phyloP scores from a whole-genome alignment of 331 rosid genomes.

The Spiraea crenata region DNA sequence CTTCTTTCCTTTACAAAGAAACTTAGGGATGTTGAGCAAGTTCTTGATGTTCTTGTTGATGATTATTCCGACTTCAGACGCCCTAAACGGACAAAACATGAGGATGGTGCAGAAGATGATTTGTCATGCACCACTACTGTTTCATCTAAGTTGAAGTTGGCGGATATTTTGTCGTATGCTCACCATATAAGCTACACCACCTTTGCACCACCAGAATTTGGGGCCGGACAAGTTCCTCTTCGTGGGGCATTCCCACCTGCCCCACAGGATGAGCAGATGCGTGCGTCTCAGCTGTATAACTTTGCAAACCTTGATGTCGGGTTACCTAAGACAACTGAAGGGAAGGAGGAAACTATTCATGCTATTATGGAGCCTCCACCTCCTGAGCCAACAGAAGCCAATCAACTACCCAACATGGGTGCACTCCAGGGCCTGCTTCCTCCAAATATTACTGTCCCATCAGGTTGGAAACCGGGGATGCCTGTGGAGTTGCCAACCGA shows the following conservation, averaged over 20 bases:
- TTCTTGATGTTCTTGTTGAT: conserved; percentile 80
- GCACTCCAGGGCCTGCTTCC: conserved; percentile 69
- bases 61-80: conserved; percentile 72
- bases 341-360: conserved; percentile 59
- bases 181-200: conserved; percentile 88
- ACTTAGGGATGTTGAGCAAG: conserved; percentile 78
- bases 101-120: conserved; percentile 30
- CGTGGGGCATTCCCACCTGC: conserved; percentile 90
- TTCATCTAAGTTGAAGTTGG: conserved; percentile 55
- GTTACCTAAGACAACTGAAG: conserved; percentile 62
- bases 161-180: conserved; percentile 76
- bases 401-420: conserved; percentile 50
- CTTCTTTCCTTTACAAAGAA: conserved; percentile 71
- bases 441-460: conserved; percentile 66
- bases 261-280: conserved; percentile 94
- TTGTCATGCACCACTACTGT: conserved; percentile 56
- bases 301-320: conserved; percentile 90
- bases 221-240: conserved; percentile 82
- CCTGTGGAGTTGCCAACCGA: conserved; percentile 75
- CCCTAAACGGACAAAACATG: conserved; percentile 48
- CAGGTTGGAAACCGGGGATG: conserved; percentile 98
- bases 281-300: conserved; percentile 81
- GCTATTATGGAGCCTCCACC: conserved; percentile 64
- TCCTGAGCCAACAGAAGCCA: conserved; percentile 36
- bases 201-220: conserved; percentile 92